Percentiles rank a stretch among this genome's conserved stretches.
Conservation (phyloP, 768 basidiomycete genomes). For the Hortiboletus campestris region DNA sequence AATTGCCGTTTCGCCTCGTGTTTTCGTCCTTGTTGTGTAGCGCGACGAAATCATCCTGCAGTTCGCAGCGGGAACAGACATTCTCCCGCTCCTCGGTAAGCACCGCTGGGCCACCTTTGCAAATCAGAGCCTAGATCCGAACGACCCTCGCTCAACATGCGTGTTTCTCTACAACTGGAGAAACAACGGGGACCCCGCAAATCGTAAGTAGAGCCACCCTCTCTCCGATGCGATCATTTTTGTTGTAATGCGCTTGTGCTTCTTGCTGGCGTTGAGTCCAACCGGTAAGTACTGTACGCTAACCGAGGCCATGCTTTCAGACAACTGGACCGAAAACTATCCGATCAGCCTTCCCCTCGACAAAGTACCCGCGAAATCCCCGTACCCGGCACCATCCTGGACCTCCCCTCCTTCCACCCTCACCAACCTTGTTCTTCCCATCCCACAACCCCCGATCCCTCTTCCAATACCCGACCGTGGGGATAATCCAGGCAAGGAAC, state of each 20-base stretch:
- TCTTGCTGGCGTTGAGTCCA: not conserved
- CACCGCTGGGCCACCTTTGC: slow-evolving; percentile 23
- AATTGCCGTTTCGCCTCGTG: too few relatives aligned
- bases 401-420: slow-evolving; percentile 17
- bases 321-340: slow-evolving; percentile 28
- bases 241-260: not conserved
- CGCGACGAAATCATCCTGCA: slow-evolving; percentile 32
- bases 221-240: not conserved
- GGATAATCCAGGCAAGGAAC: not conserved
- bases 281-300: not conserved
- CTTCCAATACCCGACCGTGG: not conserved
- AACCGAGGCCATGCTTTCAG: slow-evolving; percentile 7
- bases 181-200: slow-evolving; percentile 30
- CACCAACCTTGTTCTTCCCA: slow-evolving; percentile 19
- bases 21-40: slow-evolving; percentile 8
- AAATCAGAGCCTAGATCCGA: not conserved
- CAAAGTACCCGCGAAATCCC: slow-evolving; percentile 19
- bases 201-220: slow-evolving; percentile 20
- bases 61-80: slow-evolving; percentile 20
- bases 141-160: slow-evolving; percentile 16
- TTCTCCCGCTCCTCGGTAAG: slow-evolving; percentile 29
- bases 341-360: slow-evolving; percentile 7
- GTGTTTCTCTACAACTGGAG: slow-evolving; percentile 33
- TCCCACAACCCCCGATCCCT: slow-evolving; percentile 16
- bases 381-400: slow-evolving; percentile 30